Percentiles rank a stretch among this genome's conserved stretches.
These are phyloP conservation scores for Lactuca saligna DNA, from an alignment of 129 eudicot genomes.

Conservation along the genomic window DNA sequence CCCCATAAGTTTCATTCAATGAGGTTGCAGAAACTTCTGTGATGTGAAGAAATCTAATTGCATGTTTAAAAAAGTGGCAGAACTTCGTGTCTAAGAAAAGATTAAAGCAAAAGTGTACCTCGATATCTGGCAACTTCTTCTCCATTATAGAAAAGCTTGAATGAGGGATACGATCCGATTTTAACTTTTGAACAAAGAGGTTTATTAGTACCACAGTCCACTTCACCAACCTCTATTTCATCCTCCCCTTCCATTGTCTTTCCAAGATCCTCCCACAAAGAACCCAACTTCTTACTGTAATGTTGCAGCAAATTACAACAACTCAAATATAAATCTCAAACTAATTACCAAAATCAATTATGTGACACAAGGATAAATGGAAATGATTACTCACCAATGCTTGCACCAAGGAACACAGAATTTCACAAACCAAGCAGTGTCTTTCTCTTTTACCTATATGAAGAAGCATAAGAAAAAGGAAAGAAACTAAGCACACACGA, in stretches of 20 bases:
- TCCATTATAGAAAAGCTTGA: slow-evolving; percentile 92
- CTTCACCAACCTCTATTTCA: slow-evolving; percentile 95
- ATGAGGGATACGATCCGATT: slow-evolving; percentile 90
- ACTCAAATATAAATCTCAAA: slow-evolving; percentile 1
- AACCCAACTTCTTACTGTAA: slow-evolving; percentile 79
- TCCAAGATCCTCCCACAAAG: slow-evolving; percentile 92
- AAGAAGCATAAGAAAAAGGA: not conserved
- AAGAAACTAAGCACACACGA: not conserved
- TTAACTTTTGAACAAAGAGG: slow-evolving; percentile 82
- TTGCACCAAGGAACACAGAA: slow-evolving; percentile 99
- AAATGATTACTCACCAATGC: slow-evolving; percentile 66
- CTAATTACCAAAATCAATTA: slow-evolving; percentile 1
- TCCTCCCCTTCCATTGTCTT: slow-evolving; percentile 94
- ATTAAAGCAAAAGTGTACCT: slow-evolving; percentile 40
- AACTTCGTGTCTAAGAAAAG: not conserved
- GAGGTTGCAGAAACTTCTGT: slow-evolving; percentile 3
- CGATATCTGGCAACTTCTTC: slow-evolving; percentile 88
- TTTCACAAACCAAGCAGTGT: slow-evolving; percentile 96
- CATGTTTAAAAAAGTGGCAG: not conserved
- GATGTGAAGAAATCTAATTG: not conserved
- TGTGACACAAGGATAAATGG: not conserved
- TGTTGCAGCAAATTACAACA: slow-evolving; percentile 16
- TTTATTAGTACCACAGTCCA: slow-evolving; percentile 75
- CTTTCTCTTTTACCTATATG: slow-evolving; percentile 82
- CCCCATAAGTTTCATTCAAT: slow-evolving; percentile 12